Conservation (phyloP, 2,329 filamentous ascomycete genomes). For the Fusarium algeriense region DNA sequence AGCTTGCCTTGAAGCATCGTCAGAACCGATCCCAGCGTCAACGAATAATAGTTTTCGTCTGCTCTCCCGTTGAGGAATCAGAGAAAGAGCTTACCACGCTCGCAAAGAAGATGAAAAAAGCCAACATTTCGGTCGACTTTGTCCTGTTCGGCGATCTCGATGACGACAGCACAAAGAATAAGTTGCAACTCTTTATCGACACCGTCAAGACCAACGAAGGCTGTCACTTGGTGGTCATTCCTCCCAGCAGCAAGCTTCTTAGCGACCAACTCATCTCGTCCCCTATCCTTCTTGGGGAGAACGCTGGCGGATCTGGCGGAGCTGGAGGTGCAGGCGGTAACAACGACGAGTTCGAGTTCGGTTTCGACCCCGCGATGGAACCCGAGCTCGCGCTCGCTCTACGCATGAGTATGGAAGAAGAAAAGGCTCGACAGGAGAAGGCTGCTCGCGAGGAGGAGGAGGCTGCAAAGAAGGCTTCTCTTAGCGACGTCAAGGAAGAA, state of each 20-base stretch:
- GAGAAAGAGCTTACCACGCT: conserved; percentile 90
- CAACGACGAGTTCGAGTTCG: conserved; percentile 77
- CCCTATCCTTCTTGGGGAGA: conserved; percentile 89
- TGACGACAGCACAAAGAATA: conserved; percentile 88
- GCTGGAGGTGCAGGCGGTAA: conserved; percentile 70
- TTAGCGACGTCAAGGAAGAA: conserved; percentile 87
- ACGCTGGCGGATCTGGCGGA: conserved; percentile 67
- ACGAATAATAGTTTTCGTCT: conserved; percentile 96
- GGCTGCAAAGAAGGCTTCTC: conserved; percentile 77
- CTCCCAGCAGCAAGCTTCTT: conserved; percentile 89
- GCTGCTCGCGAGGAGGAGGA: conserved; percentile 81
- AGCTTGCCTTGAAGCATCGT: conserved; percentile 97
- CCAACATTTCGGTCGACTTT: conserved; percentile 92
- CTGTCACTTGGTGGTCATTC: conserved; percentile 90
- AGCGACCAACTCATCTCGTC: conserved; percentile 92
- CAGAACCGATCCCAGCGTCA: conserved; percentile 98
- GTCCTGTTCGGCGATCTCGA: conserved; percentile 94
- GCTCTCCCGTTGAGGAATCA: conserved; percentile 89
- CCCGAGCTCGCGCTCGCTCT: conserved; percentile 94
- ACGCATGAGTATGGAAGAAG: conserved; percentile 98
- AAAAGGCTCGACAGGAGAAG: conserved; percentile 93
- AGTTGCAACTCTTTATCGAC: conserved; percentile 93
- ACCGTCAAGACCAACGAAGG: conserved; percentile 92
- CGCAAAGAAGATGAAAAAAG: conserved; percentile 99
- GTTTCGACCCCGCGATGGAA: conserved; percentile 90